Percentiles rank a stretch among this genome's conserved stretches.
Conservation (phyloP, 768 basidiomycete species). For the Naganishia onofrii region DNA sequence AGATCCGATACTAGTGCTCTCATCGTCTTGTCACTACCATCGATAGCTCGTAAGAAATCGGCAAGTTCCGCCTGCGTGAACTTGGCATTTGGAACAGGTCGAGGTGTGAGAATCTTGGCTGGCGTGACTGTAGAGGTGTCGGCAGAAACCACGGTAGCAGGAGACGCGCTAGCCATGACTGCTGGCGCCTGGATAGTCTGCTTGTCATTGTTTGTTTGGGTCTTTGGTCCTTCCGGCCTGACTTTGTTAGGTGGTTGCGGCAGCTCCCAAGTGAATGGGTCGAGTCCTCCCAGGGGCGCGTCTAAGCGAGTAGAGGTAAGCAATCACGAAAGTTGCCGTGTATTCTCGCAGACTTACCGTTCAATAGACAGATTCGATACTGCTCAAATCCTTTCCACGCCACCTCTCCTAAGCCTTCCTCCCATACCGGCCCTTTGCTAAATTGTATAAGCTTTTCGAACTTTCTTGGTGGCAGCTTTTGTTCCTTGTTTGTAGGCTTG, state of each 20-base stretch:
- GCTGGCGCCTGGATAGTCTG: background rate
- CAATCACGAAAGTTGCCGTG: background rate
- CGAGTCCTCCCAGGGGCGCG: conserved; percentile 40
- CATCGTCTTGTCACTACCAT: conserved; percentile 43
- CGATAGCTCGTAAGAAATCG: conserved; percentile 40
- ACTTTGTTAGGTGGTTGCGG: background rate
- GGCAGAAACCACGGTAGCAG: background rate
- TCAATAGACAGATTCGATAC: conserved; percentile 77
- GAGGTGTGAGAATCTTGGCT: background rate
- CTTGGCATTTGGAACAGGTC: conserved; percentile 38
- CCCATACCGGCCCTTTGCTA: conserved; percentile 79
- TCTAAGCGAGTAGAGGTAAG: conserved; percentile 31
- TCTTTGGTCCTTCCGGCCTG: conserved; percentile 11
- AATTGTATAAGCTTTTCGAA: conserved; percentile 64
- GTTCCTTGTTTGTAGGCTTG: conserved; percentile 60
- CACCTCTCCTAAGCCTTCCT: conserved; percentile 65
- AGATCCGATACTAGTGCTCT: conserved; percentile 41
- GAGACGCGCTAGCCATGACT: background rate
- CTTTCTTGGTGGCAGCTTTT: conserved; percentile 45
- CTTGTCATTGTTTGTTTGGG: background rate
- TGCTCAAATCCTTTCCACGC: conserved; percentile 67
- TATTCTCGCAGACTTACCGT: conserved; percentile 59
- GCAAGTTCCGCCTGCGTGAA: conserved; percentile 42
- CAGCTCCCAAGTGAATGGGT: conserved; percentile 44
- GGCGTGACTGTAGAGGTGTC: conserved; percentile 11